Conservation (phyloP, 1,284 basidiomycete species). For the Rhodotorula sp. region DNA sequence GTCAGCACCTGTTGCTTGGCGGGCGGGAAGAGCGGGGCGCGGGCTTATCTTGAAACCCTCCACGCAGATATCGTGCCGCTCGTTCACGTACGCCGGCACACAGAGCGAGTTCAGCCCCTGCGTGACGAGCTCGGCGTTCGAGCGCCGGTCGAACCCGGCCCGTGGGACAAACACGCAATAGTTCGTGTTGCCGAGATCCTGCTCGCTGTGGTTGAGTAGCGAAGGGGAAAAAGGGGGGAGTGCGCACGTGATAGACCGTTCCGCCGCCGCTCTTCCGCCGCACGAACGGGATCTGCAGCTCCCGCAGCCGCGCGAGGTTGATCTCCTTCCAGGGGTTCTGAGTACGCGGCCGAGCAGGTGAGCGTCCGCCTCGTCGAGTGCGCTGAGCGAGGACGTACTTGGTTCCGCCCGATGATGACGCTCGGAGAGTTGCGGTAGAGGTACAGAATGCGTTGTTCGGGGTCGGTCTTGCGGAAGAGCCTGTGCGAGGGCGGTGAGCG, state of each 20-base stretch:
- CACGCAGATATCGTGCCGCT: constrained; percentile 86
- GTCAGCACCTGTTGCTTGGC: neutral
- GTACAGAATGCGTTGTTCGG: constrained; percentile 71
- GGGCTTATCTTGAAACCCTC: constrained; percentile 78
- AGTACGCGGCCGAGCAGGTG: neutral
- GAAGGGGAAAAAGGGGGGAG: neutral
- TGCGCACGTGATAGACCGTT: constrained; percentile 89
- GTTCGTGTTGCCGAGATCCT: constrained; percentile 97
- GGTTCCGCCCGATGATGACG: constrained; percentile 92
- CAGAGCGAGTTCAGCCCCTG: constrained; percentile 74
- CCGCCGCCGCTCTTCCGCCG: constrained; percentile 93
- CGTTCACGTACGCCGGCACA: constrained; percentile 76
- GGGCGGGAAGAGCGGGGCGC: constrained; percentile 16
- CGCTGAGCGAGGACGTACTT: constrained; percentile 49
- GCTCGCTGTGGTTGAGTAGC: constrained; percentile 12
- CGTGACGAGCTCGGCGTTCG: constrained; percentile 76
- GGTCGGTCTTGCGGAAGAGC: constrained; percentile 76
- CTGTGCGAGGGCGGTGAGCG: constrained; percentile 54
- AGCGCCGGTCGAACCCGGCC: constrained; percentile 73
- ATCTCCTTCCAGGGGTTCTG: constrained; percentile 98
- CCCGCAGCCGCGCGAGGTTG: constrained; percentile 63
- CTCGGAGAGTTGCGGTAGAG: constrained; percentile 88
- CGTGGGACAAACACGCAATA: constrained; percentile 91
- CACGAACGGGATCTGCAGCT: constrained; percentile 71
- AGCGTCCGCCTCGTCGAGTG: too few species aligned